Evolutionary conservation across 805 yeast species (phyloP), one percentile per base, ranked within the genome.

Genomic region (Myxozyma melibiosi): DNA sequence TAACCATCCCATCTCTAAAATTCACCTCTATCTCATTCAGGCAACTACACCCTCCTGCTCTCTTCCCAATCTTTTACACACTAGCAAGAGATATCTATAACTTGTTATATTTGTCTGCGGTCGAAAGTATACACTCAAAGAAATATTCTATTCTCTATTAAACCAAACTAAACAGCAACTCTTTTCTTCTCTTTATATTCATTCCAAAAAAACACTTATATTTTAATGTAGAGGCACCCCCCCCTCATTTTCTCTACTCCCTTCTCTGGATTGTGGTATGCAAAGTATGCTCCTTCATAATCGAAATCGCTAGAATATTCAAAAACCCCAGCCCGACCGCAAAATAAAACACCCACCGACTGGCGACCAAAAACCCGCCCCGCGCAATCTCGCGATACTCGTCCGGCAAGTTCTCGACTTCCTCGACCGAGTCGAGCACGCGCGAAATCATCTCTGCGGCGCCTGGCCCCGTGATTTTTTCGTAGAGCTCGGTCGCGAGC

Each of bases 271-370:
- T 70, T 14, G 76, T 76, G 1, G 80, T 70, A 65, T 81, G 84
- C 50, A 83, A 71, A 44, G 72, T 74, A 64, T 84, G 84, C 67
- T 84, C 88, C 55, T 76, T 73, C 78, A 82, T 80, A 57, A 76
- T 74, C 20, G 77, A 70, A 0, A 81, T 72, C 7, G 76, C 60
- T 1, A 75, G 33, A 50, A 74, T 74, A 0, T 84, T 80, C 11
- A 80, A 18, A 2, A 72, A 58, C 7, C 78, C 73, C 7, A 80
- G 70, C 0, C 69, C 72, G 0, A 79, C 60, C 42, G 81, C 75
- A 64, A 81, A 78, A 2, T 64, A 62, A 53, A 83, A 76, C 0
- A 85, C 83, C 0, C 78, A 76, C 42, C 74, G 76, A 31, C 82
- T 76, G 0, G 84, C 85, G 18, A 66, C 38, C 27, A 69, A 74